Evolutionary conservation across 176 grass and related monocot species (phyloP), one percentile per base, ranked within the genome.

Genomic region (Oryza meyeriana): DNA sequence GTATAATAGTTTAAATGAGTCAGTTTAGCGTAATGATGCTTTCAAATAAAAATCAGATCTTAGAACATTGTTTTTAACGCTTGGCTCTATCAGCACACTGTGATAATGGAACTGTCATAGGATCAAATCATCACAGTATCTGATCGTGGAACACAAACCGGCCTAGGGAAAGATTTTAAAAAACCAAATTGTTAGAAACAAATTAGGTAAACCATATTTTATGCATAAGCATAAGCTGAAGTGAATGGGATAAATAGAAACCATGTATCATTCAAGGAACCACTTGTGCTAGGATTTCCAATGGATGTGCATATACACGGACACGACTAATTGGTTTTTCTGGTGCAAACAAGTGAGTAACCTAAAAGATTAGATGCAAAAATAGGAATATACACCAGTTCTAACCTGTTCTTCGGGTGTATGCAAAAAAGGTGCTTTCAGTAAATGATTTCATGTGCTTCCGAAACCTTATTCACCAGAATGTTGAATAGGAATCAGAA

Each of bases 381-480:
- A 50, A 69, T 22, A 8, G 10, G n/a, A 57, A 33, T 64, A 4
- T 72, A 12, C 9, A n/a, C 45, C 29, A 12, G n/a, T 18, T 28
- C 59, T 25, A 64, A 99, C 96, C 93, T 88, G 96, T 99, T 99
- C 78, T 91, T 94, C 22, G 96, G 93, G 45, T 99, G 96, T 64
- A 99, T 86, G 36, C 93, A 99, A 68, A 99, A 99, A 99, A 29
- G 93, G 96, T 7, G 93, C 96, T 83, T 99, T 99, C 29, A 99
- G 86, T 74, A 99, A 93, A 85, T 99, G 96, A 61, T 98, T 98
- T 98, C 93, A 95, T 98, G 79, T 93, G 92, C 78, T 95, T 98
- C 55, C 55, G 93, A 95, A 31, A 98, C 93, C 96, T 98, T 59
- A 75, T 59, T 64, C 14, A 34, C 66, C 61, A 75, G 72, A 18